Evolutionary conservation across 1,284 basidiomycete species (phyloP).

Genomic region (Malassezia cuniculi): DNA sequence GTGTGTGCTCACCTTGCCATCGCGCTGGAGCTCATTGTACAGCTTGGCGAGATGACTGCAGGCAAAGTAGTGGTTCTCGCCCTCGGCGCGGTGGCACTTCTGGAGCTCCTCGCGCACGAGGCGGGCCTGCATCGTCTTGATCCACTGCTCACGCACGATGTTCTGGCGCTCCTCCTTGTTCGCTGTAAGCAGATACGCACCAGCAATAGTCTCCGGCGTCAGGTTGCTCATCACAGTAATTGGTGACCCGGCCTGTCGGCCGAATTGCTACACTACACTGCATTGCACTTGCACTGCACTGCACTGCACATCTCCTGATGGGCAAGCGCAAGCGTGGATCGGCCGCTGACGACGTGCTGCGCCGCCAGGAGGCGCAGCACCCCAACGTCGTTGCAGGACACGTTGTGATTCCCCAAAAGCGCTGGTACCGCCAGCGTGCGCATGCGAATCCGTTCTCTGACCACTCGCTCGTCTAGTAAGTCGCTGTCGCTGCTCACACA

Average conservation of each 20-base stretch:
- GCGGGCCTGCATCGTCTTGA: slow-evolving; percentile 81
- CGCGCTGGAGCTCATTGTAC: slow-evolving; percentile 67
- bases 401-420: slow-evolving; percentile 56
- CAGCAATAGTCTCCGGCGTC: slow-evolving; percentile 8
- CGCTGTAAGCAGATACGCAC: slow-evolving; percentile 36
- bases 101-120: slow-evolving; percentile 77
- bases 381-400: slow-evolving; percentile 26
- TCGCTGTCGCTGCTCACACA: slow-evolving; percentile 19
- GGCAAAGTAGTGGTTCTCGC: slow-evolving; percentile 55
- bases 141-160: slow-evolving; percentile 79
- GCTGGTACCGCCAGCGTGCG: slow-evolving; percentile 88
- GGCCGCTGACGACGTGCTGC: slow-evolving; percentile 16
- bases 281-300: neutral
- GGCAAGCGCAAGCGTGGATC: slow-evolving; percentile 14
- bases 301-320: slow-evolving; percentile 3
- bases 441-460: slow-evolving; percentile 98
- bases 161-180: slow-evolving; percentile 56
- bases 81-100: slow-evolving; percentile 81
- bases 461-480: slow-evolving; percentile 69
- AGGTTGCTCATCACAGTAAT: slow-evolving; percentile 8
- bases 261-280: neutral
- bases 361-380: slow-evolving; percentile 19
- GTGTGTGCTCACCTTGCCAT: slow-evolving; percentile 60
- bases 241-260: neutral
- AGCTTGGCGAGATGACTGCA: slow-evolving; percentile 76